Evolutionary conservation across 2,329 filamentous ascomycete species (phyloP), one percentile per base, ranked within the genome.

Genomic region (Colletotrichum falcatum): DNA sequence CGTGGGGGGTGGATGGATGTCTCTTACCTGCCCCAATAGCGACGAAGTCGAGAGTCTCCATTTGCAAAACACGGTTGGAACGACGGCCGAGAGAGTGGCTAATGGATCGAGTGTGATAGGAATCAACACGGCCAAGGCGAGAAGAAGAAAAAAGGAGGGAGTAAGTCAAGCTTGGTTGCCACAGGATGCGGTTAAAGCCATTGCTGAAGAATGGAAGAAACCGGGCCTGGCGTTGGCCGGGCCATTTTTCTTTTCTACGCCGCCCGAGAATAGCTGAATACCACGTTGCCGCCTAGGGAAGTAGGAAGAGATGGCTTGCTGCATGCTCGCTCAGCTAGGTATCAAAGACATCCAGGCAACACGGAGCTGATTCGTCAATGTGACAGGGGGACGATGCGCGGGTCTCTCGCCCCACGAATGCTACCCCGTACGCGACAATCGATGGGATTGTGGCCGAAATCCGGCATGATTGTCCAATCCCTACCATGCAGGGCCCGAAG

Each of bases 21-120:
- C 14, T 37, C 84, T 78, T 79, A 89, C 88, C 88, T 42, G 87
- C 86, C 63, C 85, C 85, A 58, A 87, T 79, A 20, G 87, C 80
- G n/a, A 83, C 83, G 49, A 84, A 82, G 65, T 87, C 84, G 16
- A 85, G 72, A 20, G 77, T 78, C 71, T 87, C 84, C 80, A 85
- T 83, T 83, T 26, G 35, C 48, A 23, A n/a, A n/a, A 46, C 8
- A 12, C 44, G 44, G 9, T 12, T 11, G 18, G 42, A 46, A 23
- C 12, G 2, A 4, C n/a, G 9, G 37, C 26, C 18, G 11, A 5
- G 18, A 33, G 16, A 42, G 16, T 8, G 23, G 20, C 23, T 16
- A 11, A 42, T 3, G 8, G 23, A 16, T 42, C 3, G 18, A 26
- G n/a, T 12, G 14, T 35, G 12, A 20, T 33, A 14, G 20, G 20